A percentile compares a stretch with the other conserved stretches of the same genome.
Conservation (phyloP, 2,329 filamentous ascomycete genomes). For the Sporothrix inflata region DNA sequence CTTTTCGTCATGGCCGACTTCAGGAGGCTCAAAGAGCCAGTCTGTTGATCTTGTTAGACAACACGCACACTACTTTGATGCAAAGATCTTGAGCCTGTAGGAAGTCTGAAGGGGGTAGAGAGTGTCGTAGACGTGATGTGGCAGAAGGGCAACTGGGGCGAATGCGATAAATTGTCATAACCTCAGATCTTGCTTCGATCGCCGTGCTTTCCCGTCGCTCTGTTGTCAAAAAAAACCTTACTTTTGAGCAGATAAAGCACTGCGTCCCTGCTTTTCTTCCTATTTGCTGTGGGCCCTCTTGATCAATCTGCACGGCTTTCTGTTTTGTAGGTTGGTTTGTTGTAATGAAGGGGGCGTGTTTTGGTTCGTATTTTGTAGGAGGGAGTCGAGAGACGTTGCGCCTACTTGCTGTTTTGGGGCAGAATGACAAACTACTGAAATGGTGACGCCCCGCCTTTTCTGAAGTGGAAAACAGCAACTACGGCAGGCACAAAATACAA, state of each 20-base stretch:
- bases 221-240: background rate
- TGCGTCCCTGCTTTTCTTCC: slow-evolving; percentile 3
- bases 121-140: background rate
- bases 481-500: background rate
- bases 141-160: too few species aligned
- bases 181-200: background rate
- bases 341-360: background rate
- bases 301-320: background rate
- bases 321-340: background rate
- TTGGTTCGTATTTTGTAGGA: background rate
- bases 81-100: background rate
- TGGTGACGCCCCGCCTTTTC: slow-evolving; percentile 7
- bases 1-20: slow-evolving; percentile 7
- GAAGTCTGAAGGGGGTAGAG: background rate
- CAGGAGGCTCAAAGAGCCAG: background rate
- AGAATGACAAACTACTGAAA: background rate
- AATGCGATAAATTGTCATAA: background rate
- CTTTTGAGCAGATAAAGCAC: slow-evolving; percentile 10
- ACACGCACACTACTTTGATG: background rate
- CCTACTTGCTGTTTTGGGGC: slow-evolving; percentile 12
- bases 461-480: background rate
- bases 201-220: background rate
- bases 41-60: background rate
- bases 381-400: background rate
- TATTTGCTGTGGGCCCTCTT: background rate